Evolutionary conservation across 1,284 basidiomycete species (phyloP), one percentile per base, ranked within the genome.

Genomic region (Cerrena zonata): DNA sequence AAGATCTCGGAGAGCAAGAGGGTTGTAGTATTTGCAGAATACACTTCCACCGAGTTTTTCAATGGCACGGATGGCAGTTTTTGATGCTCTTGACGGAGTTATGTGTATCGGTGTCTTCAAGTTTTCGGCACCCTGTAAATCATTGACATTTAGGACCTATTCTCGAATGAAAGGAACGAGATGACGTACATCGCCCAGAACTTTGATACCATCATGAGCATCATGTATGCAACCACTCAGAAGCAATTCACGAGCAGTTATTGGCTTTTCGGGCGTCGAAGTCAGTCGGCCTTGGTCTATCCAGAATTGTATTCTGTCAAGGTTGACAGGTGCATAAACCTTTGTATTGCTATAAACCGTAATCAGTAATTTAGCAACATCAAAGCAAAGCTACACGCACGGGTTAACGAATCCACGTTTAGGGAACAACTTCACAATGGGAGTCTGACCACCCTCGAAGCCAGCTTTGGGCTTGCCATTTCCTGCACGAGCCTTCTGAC

Each of bases 401-500:
- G 84, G 80, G 71, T 97, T 98, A 53, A 85, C 79, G 67, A 98
- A 99, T 42, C 95, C 95, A 44, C 85, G 80, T 75, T 99, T 99
- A 7, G 95, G 95, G 65, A 94, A 91, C 43, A 86, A 74, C 58
- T 93, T 86, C n/a, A 86, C 86, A 51, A 99, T 81, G 5, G 95
- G 91, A 21, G 94, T 97, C 69, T 98, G 95, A 58, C 95, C 95
- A 64, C 95, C 95, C 68, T 96, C 94, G 59, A 98, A 99, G 4
- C 86, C 84, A 25, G 82, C 76, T 57, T 79, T 83, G 23, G 92
- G 83, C 62, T 83, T 90, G n/a, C 93, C 91, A 60, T 91, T 87
- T 4, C 95, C 94, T 19, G 90, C 82, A 51, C 95, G 83, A 40
- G 94, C 88, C 54, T 94, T 95, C 68, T 96, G 94, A 61, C 95